Evolutionary conservation across 257 asterid genomes (phyloP).

Genomic region (Capsicum chinense): DNA sequence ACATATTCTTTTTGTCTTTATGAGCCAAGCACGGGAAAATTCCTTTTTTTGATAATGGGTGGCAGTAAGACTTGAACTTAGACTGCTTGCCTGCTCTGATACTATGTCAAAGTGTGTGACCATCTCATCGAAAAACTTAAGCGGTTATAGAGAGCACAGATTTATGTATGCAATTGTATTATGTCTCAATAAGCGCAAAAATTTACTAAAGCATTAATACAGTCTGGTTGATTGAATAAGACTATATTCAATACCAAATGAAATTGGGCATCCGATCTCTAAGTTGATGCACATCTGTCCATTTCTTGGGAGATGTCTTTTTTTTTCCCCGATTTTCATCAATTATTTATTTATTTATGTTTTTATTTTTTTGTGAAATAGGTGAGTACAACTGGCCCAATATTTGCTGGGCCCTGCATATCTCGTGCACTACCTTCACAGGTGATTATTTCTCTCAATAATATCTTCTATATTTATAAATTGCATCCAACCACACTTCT

Average conservation of each 20-base stretch:
- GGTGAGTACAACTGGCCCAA: constrained; percentile 85
- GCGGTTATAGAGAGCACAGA: too few relatives aligned
- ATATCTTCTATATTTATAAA: not conserved
- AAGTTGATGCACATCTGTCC: constrained; percentile 5
- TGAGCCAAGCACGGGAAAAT: too few relatives aligned
- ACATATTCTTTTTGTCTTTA: too few relatives aligned
- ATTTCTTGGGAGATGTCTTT: not conserved
- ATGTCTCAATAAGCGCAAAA: not conserved
- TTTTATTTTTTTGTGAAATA: constrained; percentile 35
- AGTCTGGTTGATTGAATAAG: not conserved
- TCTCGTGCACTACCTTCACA: constrained; percentile 67
- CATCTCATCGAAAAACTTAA: too few relatives aligned
- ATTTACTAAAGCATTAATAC: not conserved
- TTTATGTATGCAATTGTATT: too few relatives aligned
- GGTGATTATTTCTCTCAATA: constrained; percentile 46
- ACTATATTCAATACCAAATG: not conserved
- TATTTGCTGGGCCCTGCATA: constrained; percentile 87
- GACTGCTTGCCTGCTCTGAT: too few relatives aligned
- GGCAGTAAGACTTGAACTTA: too few relatives aligned
- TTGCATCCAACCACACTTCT: not conserved
- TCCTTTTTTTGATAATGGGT: too few relatives aligned
- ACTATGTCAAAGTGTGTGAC: too few relatives aligned
- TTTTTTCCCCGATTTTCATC: not conserved
- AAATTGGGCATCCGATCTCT: constrained; percentile 2
- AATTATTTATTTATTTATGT: not conserved